Conservation (phyloP, 208 protist species). For the Leishmania tarentolae region DNA sequence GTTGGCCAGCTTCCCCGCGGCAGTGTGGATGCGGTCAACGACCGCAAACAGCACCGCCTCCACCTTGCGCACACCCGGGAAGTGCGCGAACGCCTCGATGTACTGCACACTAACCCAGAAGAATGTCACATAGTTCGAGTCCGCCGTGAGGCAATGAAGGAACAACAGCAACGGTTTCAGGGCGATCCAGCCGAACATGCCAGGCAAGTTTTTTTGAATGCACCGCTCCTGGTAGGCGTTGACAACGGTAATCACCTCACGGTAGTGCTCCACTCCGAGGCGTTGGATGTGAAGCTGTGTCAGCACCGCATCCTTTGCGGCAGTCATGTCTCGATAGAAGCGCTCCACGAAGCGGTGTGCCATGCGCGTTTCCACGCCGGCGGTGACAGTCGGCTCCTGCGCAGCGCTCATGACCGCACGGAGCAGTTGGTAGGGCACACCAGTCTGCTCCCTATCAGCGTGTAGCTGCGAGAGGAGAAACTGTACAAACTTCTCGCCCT, state of each 20-base stretch:
- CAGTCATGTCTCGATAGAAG: conserved; percentile 64
- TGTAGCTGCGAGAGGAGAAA: conserved; percentile 60
- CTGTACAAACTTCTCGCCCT: conserved; percentile 72
- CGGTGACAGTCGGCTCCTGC: conserved; percentile 76
- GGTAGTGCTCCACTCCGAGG: conserved; percentile 65
- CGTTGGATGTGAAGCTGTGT: conserved; percentile 74
- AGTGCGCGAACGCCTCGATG: conserved; percentile 76
- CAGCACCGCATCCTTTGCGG: conserved; percentile 72
- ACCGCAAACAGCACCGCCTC: conserved; percentile 71
- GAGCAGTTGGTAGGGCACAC: conserved; percentile 36
- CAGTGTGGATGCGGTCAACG: conserved; percentile 72
- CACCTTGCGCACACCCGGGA: conserved; percentile 65
- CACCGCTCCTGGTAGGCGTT: conserved; percentile 72
- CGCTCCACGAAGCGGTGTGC: conserved; percentile 60
- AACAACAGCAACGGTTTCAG: conserved; percentile 73
- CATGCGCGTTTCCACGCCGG: conserved; percentile 32
- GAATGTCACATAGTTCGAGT: conserved; percentile 89
- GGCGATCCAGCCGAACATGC: conserved; percentile 85
- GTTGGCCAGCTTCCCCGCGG: conserved; percentile 45
- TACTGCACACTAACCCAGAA: conserved; percentile 88
- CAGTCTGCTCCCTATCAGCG: conserved; percentile 34
- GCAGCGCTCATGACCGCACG: conserved; percentile 62
- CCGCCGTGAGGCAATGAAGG: conserved; percentile 74
- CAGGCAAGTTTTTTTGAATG: conserved; percentile 58
- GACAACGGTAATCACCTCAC: conserved; percentile 67